These are phyloP conservation scores for Gastrolobium bilobum DNA, from an alignment of 306 rosid genomes.

Conservation along the genomic window DNA sequence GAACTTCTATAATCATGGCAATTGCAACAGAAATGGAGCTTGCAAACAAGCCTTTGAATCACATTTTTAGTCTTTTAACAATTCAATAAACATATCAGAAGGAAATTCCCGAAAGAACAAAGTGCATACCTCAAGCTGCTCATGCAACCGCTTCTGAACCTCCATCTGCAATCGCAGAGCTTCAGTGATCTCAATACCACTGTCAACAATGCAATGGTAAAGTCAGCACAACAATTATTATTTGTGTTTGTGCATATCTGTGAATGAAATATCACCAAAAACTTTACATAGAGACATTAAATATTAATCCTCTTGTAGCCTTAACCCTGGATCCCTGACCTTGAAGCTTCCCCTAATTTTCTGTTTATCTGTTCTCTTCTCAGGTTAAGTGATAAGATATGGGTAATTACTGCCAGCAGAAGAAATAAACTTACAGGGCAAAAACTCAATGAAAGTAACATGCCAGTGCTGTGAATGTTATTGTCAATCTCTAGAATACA, in stretches of 20 bases:
- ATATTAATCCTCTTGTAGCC: slow-evolving; percentile 29
- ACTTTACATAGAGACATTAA: slow-evolving; percentile 13
- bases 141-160: slow-evolving; percentile 96
- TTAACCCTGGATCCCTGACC: slow-evolving; percentile 32
- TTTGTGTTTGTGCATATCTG: slow-evolving; percentile 12
- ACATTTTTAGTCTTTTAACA: slow-evolving; percentile 38
- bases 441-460: slow-evolving; percentile 20
- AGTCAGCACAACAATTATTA: slow-evolving; percentile 45
- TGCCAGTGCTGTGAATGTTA: slow-evolving; percentile 12
- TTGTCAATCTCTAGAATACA: background rate
- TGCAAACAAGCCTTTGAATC: slow-evolving; percentile 34
- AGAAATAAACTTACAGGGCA: slow-evolving; percentile 32
- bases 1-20: slow-evolving; percentile 31
- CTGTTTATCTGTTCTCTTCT: slow-evolving; percentile 39
- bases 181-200: slow-evolving; percentile 95
- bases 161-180: slow-evolving; percentile 99
- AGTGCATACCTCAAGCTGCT: slow-evolving; percentile 91
- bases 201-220: slow-evolving; percentile 51
- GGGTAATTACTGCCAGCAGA: slow-evolving; percentile 34
- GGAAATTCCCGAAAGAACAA: slow-evolving; percentile 39
- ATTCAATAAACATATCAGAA: slow-evolving; percentile 37
- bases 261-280: slow-evolving; percentile 30
- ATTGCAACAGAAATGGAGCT: slow-evolving; percentile 44
- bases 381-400: slow-evolving; percentile 15
- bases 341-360: slow-evolving; percentile 31